Percentiles rank a stretch among this genome's conserved stretches.
phyloP scores from a whole-genome alignment of 2,329 filamentous ascomycete species.

The Xylariaceae sp. region DNA sequence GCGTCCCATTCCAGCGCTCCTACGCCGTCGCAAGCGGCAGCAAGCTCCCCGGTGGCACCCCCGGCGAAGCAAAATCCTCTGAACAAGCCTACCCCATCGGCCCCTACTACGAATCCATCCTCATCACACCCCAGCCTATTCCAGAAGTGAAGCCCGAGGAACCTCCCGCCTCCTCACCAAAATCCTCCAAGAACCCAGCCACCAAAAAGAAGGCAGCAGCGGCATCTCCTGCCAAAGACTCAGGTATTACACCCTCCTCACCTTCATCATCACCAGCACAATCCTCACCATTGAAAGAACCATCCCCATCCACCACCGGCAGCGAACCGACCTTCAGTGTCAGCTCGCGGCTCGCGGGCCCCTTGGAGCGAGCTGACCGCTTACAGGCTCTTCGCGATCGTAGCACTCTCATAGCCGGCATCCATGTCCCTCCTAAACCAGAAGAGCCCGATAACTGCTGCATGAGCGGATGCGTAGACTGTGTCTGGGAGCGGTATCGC shows the following conservation, averaged over 20 bases:
- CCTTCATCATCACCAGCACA: conserved; percentile 24
- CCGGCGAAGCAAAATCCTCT: conserved; percentile 23
- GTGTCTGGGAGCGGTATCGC: conserved; percentile 88
- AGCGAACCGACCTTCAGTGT: conserved; percentile 71
- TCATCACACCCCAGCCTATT: conserved; percentile 45
- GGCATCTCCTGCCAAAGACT: conserved; percentile 6
- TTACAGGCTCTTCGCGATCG: conserved; percentile 55
- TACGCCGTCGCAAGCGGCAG: conserved; percentile 23
- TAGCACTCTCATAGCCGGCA: conserved; percentile 69
- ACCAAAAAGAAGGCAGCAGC: conserved; percentile 13
- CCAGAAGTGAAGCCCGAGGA: conserved; percentile 42
- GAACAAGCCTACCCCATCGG: conserved; percentile 52
- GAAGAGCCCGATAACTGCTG: conserved; percentile 96
- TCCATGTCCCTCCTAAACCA: conserved; percentile 79
- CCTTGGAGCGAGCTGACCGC: conserved; percentile 64
- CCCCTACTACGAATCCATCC: conserved; percentile 57
- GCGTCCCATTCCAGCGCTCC: conserved; percentile 16
- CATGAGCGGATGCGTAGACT: conserved; percentile 98
- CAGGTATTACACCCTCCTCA: conserved; percentile 3
- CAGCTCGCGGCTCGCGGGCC: conserved; percentile 73
- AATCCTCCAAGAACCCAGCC: conserved; percentile 17
- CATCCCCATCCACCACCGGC: conserved; percentile 37
- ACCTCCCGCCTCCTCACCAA: conserved; percentile 40
- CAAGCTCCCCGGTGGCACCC: conserved; percentile 27
- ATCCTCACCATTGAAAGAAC: conserved; percentile 22